Conservation (phyloP, 495 filamentous ascomycete species). For the Staphylotrichum tortipilum region DNA sequence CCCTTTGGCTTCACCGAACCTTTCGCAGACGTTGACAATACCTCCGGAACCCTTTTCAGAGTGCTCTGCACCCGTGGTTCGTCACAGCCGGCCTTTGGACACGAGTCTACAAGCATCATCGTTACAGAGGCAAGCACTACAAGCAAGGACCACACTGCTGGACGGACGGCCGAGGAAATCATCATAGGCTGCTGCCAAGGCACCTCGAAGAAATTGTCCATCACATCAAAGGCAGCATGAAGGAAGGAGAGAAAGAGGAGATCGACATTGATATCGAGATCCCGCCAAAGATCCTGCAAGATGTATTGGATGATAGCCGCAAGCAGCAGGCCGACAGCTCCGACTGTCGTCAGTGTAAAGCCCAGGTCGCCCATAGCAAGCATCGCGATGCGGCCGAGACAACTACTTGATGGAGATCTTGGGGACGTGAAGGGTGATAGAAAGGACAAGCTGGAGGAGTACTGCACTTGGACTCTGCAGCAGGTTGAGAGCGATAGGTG, state of each 20-base stretch:
- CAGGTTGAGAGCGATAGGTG: not conserved
- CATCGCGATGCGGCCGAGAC: not conserved
- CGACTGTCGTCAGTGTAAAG: conserved; percentile 4
- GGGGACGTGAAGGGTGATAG: conserved; percentile 1
- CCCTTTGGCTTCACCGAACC: too few relatives aligned
- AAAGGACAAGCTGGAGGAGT: conserved; percentile 6
- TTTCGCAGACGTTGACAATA: too few relatives aligned
- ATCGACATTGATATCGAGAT: conserved; percentile 1
- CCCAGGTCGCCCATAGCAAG: conserved; percentile 1
- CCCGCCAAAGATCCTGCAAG: conserved; percentile 3
- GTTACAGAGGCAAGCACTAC: conserved; percentile 5
- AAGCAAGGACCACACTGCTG: conserved; percentile 7
- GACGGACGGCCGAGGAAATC: conserved; percentile 6
- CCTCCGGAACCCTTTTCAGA: too few relatives aligned
- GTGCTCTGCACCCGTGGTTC: too few relatives aligned
- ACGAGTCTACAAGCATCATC: conserved; percentile 6
- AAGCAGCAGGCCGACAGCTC: conserved; percentile 2
- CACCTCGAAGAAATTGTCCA: conserved; percentile 4
- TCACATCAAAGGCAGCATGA: conserved; percentile 5
- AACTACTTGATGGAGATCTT: not conserved
- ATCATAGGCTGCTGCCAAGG: conserved; percentile 7
- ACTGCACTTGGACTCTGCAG: not conserved
- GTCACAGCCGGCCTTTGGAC: conserved; percentile 3
- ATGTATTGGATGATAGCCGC: conserved; percentile 6
- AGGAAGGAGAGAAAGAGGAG: conserved; percentile 7